Percentiles rank a stretch among this genome's conserved stretches.
Conservation (phyloP, 2,329 filamentous ascomycete genomes). For the Scleromitrula shiraiana region DNA sequence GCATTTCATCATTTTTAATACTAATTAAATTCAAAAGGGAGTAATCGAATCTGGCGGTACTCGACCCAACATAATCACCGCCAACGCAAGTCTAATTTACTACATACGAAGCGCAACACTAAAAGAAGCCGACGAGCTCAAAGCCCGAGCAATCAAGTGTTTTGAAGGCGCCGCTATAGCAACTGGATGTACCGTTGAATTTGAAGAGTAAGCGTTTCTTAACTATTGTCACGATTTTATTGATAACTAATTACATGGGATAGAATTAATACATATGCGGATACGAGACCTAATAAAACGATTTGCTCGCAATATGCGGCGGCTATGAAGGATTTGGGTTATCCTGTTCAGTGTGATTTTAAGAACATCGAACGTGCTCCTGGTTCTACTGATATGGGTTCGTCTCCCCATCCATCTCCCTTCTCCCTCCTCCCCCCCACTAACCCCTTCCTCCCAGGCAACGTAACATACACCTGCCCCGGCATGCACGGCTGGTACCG, state of each 20-base stretch:
- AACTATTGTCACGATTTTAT: background rate
- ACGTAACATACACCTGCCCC: slow-evolving; percentile 50
- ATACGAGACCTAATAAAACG: slow-evolving; percentile 15
- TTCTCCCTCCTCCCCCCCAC: slow-evolving; percentile 10
- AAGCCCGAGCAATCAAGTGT: slow-evolving; percentile 17
- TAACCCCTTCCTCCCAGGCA: slow-evolving; percentile 42
- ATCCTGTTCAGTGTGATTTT: slow-evolving; percentile 10
- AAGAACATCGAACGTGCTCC: slow-evolving; percentile 10
- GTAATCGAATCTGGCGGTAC: slow-evolving; percentile 27
- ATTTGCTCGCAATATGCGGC: slow-evolving; percentile 16
- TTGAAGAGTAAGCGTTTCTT: slow-evolving; percentile 26
- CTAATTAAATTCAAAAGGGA: background rate
- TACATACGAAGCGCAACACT: slow-evolving; percentile 16
- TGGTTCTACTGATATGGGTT: slow-evolving; percentile 26
- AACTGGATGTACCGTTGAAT: slow-evolving; percentile 21
- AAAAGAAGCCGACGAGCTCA: slow-evolving; percentile 13
- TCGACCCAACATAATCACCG: slow-evolving; percentile 33
- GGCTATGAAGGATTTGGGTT: slow-evolving; percentile 13
- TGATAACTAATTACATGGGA: background rate
- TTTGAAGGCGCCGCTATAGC: slow-evolving; percentile 22
- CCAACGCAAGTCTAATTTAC: slow-evolving; percentile 14
- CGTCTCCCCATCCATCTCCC: background rate
- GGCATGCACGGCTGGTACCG: slow-evolving; percentile 45
- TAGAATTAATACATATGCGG: slow-evolving; percentile 19
- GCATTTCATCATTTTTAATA: background rate